Conservation (phyloP, 129 eudicot species). For the Helianthus annuus region DNA sequence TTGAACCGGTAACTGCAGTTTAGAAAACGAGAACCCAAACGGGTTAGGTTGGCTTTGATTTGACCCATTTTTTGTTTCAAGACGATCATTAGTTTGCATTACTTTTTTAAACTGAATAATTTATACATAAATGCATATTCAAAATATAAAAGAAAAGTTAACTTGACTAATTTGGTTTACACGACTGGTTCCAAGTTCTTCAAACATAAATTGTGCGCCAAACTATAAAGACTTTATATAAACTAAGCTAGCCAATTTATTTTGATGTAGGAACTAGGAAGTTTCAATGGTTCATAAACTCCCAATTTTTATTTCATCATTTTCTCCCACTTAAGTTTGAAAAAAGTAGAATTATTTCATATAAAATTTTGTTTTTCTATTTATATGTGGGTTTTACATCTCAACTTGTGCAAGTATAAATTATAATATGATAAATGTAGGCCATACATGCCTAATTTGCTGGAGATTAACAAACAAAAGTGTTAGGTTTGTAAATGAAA, state of each 20-base stretch:
- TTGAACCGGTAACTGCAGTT: background rate
- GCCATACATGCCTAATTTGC: slow-evolving; percentile 19
- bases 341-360: background rate
- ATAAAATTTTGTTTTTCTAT: background rate
- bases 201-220: background rate
- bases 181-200: too few relatives aligned
- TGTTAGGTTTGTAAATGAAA: slow-evolving; percentile 10
- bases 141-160: background rate
- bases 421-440: background rate
- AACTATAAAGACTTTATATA: background rate
- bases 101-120: background rate
- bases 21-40: background rate
- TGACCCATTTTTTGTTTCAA: background rate
- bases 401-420: background rate
- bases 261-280: background rate
- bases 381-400: background rate
- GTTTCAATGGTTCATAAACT: background rate
- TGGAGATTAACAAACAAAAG: slow-evolving; percentile 20
- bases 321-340: background rate
- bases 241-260: background rate
- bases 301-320: background rate
- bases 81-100: background rate
- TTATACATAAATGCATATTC: background rate
- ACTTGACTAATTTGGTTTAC: background rate
- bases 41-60: background rate